These are phyloP conservation scores for Pichia rugopelliculosa DNA, from an alignment of 805 yeast genomes.

Conservation along the genomic window DNA sequence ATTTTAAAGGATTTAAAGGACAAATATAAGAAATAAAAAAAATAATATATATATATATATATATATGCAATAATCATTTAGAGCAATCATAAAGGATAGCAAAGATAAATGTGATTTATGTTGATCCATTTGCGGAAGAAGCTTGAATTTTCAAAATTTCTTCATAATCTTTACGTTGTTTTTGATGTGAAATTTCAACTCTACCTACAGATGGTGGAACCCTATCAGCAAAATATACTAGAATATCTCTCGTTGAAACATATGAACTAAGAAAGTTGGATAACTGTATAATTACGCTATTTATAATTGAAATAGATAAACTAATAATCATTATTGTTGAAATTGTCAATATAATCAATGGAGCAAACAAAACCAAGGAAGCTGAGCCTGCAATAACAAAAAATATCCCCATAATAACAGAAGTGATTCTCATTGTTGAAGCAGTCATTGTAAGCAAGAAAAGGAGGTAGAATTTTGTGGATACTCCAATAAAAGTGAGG, in stretches of 20 bases:
- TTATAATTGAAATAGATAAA: background rate
- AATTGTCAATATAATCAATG: constrained; percentile 7
- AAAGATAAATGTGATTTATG: background rate
- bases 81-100: too few species aligned
- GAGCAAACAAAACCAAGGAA: constrained; percentile 26
- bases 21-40: constrained; percentile 12
- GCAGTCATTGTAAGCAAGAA: constrained; percentile 2
- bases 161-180: constrained; percentile 1
- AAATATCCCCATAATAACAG: constrained; percentile 18
- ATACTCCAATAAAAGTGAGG: constrained; percentile 1
- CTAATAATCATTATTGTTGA: background rate
- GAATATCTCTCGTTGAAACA: constrained; percentile 16
- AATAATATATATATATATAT: too few species aligned
- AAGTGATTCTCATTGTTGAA: background rate
- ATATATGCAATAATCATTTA: too few species aligned
- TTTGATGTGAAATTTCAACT: constrained; percentile 14
- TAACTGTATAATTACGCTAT: background rate
- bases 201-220: constrained; percentile 30
- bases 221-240: constrained; percentile 23
- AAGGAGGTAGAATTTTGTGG: background rate
- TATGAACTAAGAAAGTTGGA: background rate
- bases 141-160: background rate
- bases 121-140: background rate
- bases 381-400: constrained; percentile 13
- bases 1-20: constrained; percentile 36